A percentile compares a stretch with the other conserved stretches of the same genome.
Conservation (phyloP, 768 basidiomycete species). For the Lentinula sp. region DNA sequence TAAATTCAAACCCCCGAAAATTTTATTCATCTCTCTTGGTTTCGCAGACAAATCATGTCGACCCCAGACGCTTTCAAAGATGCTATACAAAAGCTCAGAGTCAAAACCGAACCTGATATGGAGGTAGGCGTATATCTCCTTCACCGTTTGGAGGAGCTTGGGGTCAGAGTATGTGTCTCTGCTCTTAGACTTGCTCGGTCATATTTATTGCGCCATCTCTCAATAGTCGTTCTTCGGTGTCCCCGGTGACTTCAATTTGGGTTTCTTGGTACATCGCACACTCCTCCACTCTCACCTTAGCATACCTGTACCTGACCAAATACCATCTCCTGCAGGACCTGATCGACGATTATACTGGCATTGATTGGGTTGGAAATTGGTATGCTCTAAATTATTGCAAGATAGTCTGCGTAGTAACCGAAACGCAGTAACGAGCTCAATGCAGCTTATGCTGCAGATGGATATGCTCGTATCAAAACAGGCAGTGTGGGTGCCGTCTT, state of each 20-base stretch:
- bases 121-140: slow-evolving; percentile 57
- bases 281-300: background rate
- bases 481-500: slow-evolving; percentile 62
- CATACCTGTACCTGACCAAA: background rate
- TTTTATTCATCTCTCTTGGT: background rate
- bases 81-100: background rate
- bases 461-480: slow-evolving; percentile 84
- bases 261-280: slow-evolving; percentile 37
- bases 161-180: slow-evolving; percentile 47
- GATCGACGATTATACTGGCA: slow-evolving; percentile 69
- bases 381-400: slow-evolving; percentile 18
- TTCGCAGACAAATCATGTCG: background rate
- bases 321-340: slow-evolving; percentile 48
- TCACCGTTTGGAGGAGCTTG: slow-evolving; percentile 55
- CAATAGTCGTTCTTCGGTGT: slow-evolving; percentile 73
- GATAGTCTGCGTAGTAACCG: background rate
- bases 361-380: slow-evolving; percentile 89
- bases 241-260: slow-evolving; percentile 82
- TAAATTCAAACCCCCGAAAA: no score
- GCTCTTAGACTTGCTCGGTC: background rate
- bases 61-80: background rate
- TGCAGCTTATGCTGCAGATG: slow-evolving; percentile 87
- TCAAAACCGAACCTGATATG: slow-evolving; percentile 22
- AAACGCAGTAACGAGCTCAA: slow-evolving; percentile 69
- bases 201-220: background rate